Evolutionary conservation across 805 yeast genomes (phyloP).

Genomic region (Saccharomycopsis oosterbeekiorum): DNA sequence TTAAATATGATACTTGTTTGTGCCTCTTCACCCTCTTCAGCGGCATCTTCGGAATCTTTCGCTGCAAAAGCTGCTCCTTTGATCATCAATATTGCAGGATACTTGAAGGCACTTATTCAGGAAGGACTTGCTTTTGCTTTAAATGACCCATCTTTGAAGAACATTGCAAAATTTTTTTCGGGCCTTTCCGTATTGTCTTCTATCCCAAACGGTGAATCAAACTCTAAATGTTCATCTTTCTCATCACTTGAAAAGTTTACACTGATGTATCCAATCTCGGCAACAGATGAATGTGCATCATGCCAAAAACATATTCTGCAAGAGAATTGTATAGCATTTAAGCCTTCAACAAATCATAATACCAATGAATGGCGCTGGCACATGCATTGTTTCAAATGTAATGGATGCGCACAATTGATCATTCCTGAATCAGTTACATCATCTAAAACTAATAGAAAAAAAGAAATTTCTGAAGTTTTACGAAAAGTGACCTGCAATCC

Average conservation of each 20-base stretch:
- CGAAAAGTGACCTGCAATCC: conserved; percentile 36
- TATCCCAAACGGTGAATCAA: conserved; percentile 13
- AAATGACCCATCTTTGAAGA: conserved; percentile 6
- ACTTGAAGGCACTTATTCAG: background rate
- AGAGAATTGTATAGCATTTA: conserved; percentile 58
- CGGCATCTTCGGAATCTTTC: background rate
- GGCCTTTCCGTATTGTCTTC: conserved; percentile 26
- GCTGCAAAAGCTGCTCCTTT: background rate
- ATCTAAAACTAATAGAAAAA: background rate
- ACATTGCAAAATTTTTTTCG: conserved; percentile 51
- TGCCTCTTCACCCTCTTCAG: background rate
- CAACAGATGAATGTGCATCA: conserved; percentile 17
- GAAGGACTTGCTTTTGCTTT: background rate
- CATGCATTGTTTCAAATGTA: conserved; percentile 58
- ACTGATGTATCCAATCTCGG: background rate
- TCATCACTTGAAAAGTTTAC: background rate
- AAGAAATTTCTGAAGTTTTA: conserved; percentile 16
- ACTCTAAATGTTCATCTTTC: background rate
- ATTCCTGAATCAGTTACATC: background rate
- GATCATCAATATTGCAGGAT: background rate
- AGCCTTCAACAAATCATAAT: conserved; percentile 5
- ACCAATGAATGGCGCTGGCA: conserved; percentile 72
- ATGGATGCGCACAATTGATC: conserved; percentile 32
- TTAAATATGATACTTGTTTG: conserved; percentile 26
- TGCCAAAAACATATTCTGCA: conserved; percentile 47